These are phyloP conservation scores for Microbotryum intermedium DNA, from an alignment of 1,284 basidiomycete species.

Conservation along the genomic window DNA sequence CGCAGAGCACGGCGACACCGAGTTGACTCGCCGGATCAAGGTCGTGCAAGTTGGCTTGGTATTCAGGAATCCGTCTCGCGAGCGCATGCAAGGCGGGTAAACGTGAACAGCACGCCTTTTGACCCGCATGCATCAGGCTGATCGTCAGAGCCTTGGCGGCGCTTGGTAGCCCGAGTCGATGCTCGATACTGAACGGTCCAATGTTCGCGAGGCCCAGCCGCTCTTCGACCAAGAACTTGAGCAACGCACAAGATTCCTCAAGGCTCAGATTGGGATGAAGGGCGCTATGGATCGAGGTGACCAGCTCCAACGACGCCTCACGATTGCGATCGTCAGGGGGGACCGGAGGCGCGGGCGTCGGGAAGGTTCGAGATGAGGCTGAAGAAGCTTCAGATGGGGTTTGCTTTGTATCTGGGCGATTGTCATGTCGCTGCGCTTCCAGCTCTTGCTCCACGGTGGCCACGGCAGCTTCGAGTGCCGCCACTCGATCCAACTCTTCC, in stretches of 20 bases:
- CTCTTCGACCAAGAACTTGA: neutral
- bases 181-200: constrained; percentile 11
- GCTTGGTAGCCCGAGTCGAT: constrained; percentile 11
- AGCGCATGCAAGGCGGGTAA: neutral
- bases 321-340: neutral
- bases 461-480: constrained; percentile 8
- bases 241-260: too few species aligned
- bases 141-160: constrained; percentile 4
- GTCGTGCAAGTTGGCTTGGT: neutral
- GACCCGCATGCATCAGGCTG: constrained; percentile 1
- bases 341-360: neutral
- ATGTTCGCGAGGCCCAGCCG: neutral
- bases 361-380: neutral
- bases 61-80: neutral
- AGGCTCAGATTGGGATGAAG: neutral
- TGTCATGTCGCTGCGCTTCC: neutral
- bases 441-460: constrained; percentile 16
- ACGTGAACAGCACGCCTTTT: constrained; percentile 1
- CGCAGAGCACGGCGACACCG: constrained; percentile 20
- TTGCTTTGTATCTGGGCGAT: neutral
- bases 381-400: neutral
- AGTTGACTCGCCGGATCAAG: neutral
- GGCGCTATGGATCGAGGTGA: neutral
- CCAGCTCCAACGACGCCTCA: neutral
- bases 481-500: constrained; percentile 11